phyloP scores from a whole-genome alignment of 2,329 filamentous ascomycete species.

The Diaporthe eres region DNA sequence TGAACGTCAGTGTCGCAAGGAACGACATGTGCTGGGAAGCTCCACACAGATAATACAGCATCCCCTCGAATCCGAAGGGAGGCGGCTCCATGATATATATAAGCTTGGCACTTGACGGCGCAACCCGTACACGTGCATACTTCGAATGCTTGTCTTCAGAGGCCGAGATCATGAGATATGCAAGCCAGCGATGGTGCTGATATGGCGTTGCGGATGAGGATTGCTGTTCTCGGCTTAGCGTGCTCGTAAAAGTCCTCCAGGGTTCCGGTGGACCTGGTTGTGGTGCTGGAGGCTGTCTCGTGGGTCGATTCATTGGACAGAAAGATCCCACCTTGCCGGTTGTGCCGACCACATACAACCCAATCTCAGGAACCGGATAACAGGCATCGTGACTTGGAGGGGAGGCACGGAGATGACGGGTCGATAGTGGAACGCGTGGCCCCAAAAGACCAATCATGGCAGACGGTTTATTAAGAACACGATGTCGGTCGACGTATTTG shows the following conservation, averaged over 20 bases:
- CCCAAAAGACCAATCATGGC: not conserved
- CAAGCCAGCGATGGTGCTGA: not conserved
- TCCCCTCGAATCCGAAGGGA: not conserved
- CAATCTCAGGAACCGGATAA: conserved; percentile 6
- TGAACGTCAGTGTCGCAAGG: not conserved
- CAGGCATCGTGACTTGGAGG: not conserved
- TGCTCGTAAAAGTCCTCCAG: conserved; percentile 22
- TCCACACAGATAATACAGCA: not conserved
- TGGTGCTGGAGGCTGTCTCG: not conserved
- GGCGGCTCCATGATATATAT: not conserved
- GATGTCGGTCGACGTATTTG: conserved; percentile 3
- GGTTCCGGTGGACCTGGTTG: not conserved
- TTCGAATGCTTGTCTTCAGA: not conserved
- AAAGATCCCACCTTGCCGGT: conserved; percentile 7
- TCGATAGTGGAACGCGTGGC: not conserved
- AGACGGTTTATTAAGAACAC: not conserved
- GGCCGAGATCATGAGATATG: conserved; percentile 1
- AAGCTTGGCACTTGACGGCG: conserved; percentile 7
- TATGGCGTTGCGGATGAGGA: not conserved
- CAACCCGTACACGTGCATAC: not conserved
- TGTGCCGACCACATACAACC: conserved; percentile 10
- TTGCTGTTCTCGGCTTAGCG: conserved; percentile 5
- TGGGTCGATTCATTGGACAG: conserved; percentile 30
- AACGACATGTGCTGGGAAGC: no score
- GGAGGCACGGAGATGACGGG: not conserved